Percentiles rank a stretch among this genome's conserved stretches.
These are phyloP conservation scores for Aspergillus luchuensis DNA, from an alignment of 2,329 filamentous ascomycete species.

Conservation along the genomic window DNA sequence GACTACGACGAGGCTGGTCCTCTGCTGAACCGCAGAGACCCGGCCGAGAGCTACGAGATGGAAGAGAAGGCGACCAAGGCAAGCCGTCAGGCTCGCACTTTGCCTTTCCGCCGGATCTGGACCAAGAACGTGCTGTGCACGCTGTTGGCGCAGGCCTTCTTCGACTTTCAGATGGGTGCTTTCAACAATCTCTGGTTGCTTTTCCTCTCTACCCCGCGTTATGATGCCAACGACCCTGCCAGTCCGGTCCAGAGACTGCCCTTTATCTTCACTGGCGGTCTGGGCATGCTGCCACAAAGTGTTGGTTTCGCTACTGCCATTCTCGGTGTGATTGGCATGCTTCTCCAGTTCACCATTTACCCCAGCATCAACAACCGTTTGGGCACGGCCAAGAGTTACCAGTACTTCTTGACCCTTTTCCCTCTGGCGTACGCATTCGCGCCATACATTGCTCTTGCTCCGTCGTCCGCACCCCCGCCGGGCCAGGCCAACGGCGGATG, in stretches of 20 bases:
- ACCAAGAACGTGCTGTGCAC: slow-evolving; percentile 59
- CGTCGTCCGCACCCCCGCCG: slow-evolving; percentile 52
- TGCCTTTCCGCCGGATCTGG: slow-evolving; percentile 56
- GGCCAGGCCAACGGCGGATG: slow-evolving; percentile 43
- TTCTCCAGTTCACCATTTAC: slow-evolving; percentile 71
- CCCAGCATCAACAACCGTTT: slow-evolving; percentile 66
- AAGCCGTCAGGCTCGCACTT: slow-evolving; percentile 41
- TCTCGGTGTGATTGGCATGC: slow-evolving; percentile 72
- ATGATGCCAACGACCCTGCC: slow-evolving; percentile 41
- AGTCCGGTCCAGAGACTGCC: slow-evolving; percentile 52
- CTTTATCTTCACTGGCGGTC: slow-evolving; percentile 66
- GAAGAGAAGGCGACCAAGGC: slow-evolving; percentile 38
- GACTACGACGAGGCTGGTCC: slow-evolving; percentile 41
- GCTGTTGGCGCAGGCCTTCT: slow-evolving; percentile 66
- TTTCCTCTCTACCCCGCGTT: slow-evolving; percentile 73
- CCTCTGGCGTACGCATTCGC: slow-evolving; percentile 71
- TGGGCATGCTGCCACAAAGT: slow-evolving; percentile 68
- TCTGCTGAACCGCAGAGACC: slow-evolving; percentile 36
- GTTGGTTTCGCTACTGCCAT: slow-evolving; percentile 76
- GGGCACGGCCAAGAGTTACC: slow-evolving; percentile 69
- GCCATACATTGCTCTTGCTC: slow-evolving; percentile 71
- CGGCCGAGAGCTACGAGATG: slow-evolving; percentile 39
- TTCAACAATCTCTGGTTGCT: slow-evolving; percentile 78
- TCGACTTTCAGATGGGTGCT: slow-evolving; percentile 72
- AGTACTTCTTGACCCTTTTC: slow-evolving; percentile 68